These are phyloP conservation scores for Scedosporium aurantiacum DNA, from an alignment of 2,329 filamentous ascomycete genomes.

Conservation along the genomic window DNA sequence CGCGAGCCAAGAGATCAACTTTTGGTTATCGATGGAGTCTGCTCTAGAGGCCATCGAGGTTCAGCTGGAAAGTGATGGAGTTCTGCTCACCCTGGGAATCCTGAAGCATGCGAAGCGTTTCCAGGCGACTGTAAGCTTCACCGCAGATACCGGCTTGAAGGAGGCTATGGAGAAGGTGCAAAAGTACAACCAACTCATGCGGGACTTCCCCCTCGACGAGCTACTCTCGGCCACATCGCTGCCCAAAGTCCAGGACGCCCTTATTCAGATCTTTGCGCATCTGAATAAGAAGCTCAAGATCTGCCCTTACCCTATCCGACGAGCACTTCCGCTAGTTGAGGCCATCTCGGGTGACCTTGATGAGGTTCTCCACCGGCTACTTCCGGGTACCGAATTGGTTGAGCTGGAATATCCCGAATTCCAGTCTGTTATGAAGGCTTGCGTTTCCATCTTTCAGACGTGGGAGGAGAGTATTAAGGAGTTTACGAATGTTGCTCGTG, in stretches of 20 bases:
- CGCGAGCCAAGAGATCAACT: constrained; percentile 95
- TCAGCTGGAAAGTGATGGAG: constrained; percentile 80
- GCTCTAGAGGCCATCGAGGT: constrained; percentile 84
- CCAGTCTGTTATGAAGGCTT: constrained; percentile 68
- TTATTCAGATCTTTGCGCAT: constrained; percentile 83
- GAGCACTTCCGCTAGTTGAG: constrained; percentile 88
- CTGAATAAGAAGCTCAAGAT: constrained; percentile 97
- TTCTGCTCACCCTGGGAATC: constrained; percentile 84
- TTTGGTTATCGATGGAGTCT: constrained; percentile 96
- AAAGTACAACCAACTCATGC: constrained; percentile 98
- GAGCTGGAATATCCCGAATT: constrained; percentile 91
- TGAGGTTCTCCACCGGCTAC: constrained; percentile 68
- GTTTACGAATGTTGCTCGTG: constrained; percentile 93
- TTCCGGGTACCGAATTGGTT: constrained; percentile 80
- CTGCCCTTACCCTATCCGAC: constrained; percentile 85
- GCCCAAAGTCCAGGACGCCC: constrained; percentile 76
- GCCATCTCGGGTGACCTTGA: constrained; percentile 93
- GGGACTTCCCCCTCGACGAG: constrained; percentile 93
- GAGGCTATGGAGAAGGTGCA: constrained; percentile 94
- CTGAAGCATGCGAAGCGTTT: constrained; percentile 96
- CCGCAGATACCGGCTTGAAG: constrained; percentile 88
- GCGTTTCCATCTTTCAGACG: constrained; percentile 74
- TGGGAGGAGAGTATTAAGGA: constrained; percentile 98
- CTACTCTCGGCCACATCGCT: constrained; percentile 84
- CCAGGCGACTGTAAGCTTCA: constrained; percentile 93